A percentile compares a stretch with the other conserved stretches of the same genome.
Conservation (phyloP, 352 stramenopile species). For the Aphanomyces invadans region DNA sequence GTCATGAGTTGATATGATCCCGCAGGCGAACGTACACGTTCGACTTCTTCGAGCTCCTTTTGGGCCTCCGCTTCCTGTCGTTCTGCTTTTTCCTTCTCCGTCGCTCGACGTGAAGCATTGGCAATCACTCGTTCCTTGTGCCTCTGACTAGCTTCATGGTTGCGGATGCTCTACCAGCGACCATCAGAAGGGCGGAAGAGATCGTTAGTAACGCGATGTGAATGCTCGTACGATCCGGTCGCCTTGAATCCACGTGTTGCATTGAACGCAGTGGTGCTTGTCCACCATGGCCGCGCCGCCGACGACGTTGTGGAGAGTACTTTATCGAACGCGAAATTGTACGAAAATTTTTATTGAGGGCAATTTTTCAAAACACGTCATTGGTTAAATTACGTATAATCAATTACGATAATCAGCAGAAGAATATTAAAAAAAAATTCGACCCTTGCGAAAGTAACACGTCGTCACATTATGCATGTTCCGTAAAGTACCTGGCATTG, state of each 20-base stretch:
- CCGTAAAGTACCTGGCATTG: no score
- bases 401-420: no score
- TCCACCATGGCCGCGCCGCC: background rate
- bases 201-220: background rate
- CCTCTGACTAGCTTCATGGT: constrained; percentile 65
- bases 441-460: no score
- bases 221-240: constrained; percentile 50
- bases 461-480: no score
- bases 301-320: background rate
- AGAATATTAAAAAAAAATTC: no score
- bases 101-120: constrained; percentile 64
- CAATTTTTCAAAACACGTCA: background rate
- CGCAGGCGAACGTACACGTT: constrained; percentile 31
- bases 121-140: constrained; percentile 72
- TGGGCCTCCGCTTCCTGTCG: constrained; percentile 50
- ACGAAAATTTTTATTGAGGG: background rate
- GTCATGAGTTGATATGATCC: background rate
- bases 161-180: constrained; percentile 56
- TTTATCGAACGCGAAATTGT: background rate
- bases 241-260: constrained; percentile 81
- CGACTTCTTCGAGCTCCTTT: constrained; percentile 63
- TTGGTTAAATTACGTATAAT: background rate
- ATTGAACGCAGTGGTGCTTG: constrained; percentile 77
- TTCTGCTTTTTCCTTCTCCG: constrained; percentile 44
- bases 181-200: constrained; percentile 16